A percentile compares a stretch with the other conserved stretches of the same genome.
These are phyloP conservation scores for Pythium dissotocum DNA, from an alignment of 352 stramenopile genomes.

Conservation along the genomic window DNA sequence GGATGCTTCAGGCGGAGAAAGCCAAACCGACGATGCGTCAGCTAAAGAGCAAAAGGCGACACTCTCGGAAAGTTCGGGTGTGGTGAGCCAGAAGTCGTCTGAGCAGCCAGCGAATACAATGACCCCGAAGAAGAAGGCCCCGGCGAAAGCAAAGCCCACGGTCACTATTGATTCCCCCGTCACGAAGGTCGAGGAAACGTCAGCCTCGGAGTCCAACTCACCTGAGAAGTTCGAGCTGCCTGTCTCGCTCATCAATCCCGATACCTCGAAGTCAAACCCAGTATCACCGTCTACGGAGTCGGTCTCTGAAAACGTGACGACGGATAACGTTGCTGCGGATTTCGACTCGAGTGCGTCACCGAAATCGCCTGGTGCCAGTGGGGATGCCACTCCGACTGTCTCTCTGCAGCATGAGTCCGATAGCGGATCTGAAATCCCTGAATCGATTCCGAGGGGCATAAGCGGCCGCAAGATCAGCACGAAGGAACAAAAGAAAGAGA, in stretches of 20 bases:
- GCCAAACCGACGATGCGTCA: slow-evolving; percentile 5
- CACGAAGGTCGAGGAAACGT: not conserved
- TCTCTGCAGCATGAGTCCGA: slow-evolving; percentile 15
- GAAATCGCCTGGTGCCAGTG: not conserved
- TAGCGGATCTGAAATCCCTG: slow-evolving; percentile 24
- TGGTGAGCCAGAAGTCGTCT: not conserved
- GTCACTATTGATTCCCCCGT: not conserved
- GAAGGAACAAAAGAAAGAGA: slow-evolving; percentile 59
- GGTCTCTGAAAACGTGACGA: not conserved
- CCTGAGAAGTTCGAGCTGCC: not conserved
- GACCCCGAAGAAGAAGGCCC: not conserved
- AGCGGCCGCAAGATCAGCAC: slow-evolving; percentile 35
- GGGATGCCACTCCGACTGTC: not conserved
- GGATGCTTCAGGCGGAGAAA: slow-evolving; percentile 17
- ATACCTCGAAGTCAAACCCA: not conserved
- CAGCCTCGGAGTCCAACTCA: not conserved
- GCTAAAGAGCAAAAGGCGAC: not conserved
- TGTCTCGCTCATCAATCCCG: not conserved
- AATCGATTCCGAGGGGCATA: not conserved
- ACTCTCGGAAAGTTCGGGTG: not conserved
- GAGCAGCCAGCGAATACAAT: not conserved
- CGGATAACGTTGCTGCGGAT: not conserved
- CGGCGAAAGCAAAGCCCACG: not conserved
- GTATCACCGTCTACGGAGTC: not conserved
- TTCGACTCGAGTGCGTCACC: not conserved